Percentiles rank a stretch among this genome's conserved stretches.
phyloP scores from a whole-genome alignment of 73 alveolate species.

The Paramecium octaurelia region DNA sequence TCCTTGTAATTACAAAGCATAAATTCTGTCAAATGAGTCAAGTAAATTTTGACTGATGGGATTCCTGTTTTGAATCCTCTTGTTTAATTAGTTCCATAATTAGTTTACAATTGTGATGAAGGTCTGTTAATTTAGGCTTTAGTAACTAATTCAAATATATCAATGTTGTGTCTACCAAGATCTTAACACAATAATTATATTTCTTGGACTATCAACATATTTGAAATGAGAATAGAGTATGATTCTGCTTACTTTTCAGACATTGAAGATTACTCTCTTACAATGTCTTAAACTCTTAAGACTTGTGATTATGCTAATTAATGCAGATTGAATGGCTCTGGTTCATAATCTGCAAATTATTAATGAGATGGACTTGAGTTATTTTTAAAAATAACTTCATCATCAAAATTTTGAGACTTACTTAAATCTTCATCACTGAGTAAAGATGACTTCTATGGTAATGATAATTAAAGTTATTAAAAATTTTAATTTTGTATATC shows the following conservation, averaged over 20 bases:
- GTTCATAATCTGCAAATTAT: background rate
- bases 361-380: background rate
- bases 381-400: background rate
- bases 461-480: background rate
- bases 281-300: background rate
- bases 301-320: slow-evolving; percentile 31
- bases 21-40: background rate
- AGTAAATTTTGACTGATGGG: background rate
- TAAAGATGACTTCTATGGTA: background rate
- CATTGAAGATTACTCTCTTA: background rate
- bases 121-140: background rate
- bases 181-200: background rate
- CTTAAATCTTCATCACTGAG: background rate
- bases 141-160: background rate
- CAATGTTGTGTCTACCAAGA: background rate
- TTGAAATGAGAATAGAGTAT: slow-evolving; percentile 4
- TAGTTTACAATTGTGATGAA: background rate
- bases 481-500: slow-evolving; percentile 4
- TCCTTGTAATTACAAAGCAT: background rate
- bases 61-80: slow-evolving; percentile 26
- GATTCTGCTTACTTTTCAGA: slow-evolving; percentile 45
- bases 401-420: slow-evolving; percentile 7
- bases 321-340: slow-evolving; percentile 23
- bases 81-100: background rate
- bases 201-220: slow-evolving; percentile 30